Evolutionary conservation across 2,329 filamentous ascomycete genomes (phyloP).

Genomic region (Aureobasidium sp.): DNA sequence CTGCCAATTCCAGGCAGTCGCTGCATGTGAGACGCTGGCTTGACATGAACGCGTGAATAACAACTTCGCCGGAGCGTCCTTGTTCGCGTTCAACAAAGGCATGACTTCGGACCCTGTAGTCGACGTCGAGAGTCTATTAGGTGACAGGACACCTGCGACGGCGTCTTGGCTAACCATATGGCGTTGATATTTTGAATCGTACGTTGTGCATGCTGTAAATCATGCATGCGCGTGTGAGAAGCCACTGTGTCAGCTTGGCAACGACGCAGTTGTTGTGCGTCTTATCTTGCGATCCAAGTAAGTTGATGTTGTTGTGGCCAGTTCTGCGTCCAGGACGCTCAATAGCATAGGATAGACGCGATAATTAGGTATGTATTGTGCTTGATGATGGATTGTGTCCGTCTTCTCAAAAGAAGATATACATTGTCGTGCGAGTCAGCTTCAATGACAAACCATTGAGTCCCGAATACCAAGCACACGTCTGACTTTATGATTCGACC

Average conservation of each 20-base stretch:
- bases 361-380: neutral
- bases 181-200: neutral
- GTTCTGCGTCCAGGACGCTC: neutral
- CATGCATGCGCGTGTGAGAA: neutral
- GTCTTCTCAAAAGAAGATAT: neutral
- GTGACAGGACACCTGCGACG: neutral
- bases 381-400: neutral
- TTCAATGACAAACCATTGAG: too few relatives aligned
- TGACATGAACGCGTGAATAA: conserved; percentile 5
- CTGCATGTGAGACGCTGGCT: conserved; percentile 2
- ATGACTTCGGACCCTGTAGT: neutral
- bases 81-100: neutral
- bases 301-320: neutral
- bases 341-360: neutral
- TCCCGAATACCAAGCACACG: neutral
- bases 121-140: neutral
- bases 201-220: neutral
- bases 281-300: neutral
- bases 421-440: neutral
- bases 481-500: neutral
- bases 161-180: neutral
- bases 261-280: too few relatives aligned
- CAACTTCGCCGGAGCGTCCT: neutral
- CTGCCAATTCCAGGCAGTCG: neutral
- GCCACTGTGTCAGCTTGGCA: too few relatives aligned